A percentile compares a stretch with the other conserved stretches of the same genome.
Evolutionary conservation across 306 rosid species (phyloP).

Genomic region (Ormosia semicastrata): DNA sequence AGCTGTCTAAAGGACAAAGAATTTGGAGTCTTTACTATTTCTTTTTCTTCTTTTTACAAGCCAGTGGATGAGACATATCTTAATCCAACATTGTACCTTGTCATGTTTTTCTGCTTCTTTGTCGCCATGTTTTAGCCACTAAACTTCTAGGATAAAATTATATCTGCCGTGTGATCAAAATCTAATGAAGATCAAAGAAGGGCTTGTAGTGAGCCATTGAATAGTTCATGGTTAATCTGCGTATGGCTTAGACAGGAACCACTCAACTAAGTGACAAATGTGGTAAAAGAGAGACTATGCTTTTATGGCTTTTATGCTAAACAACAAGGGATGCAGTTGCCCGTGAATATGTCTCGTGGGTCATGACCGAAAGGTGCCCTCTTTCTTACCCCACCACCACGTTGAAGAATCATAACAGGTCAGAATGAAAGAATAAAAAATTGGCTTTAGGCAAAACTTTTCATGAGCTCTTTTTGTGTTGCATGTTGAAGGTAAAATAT

Average conservation of each 20-base stretch:
- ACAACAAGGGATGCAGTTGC: constrained; percentile 56
- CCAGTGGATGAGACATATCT: constrained; percentile 43
- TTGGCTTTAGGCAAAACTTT: constrained; percentile 32
- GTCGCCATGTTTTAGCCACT: constrained; percentile 16
- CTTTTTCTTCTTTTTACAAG: constrained; percentile 15
- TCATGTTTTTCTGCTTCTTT: constrained; percentile 24
- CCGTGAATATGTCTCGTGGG: constrained; percentile 72
- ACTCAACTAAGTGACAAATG: constrained; percentile 46
- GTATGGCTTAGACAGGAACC: constrained; percentile 17
- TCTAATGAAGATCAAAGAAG: not conserved
- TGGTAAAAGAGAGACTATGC: constrained; percentile 38
- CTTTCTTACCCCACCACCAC: constrained; percentile 51
- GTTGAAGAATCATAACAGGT: constrained; percentile 55
- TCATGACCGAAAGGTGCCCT: constrained; percentile 48
- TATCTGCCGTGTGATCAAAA: constrained; percentile 14
- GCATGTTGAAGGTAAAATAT: not conserved
- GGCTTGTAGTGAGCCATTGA: not conserved
- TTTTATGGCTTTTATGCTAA: constrained; percentile 42
- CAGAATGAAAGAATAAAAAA: constrained; percentile 33
- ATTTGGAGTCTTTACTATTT: constrained; percentile 3
- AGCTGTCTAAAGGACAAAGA: constrained; percentile 39
- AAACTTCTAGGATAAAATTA: not conserved
- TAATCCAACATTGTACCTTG: constrained; percentile 30
- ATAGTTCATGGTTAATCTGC: not conserved
- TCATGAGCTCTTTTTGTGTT: constrained; percentile 26